phyloP scores from a whole-genome alignment of 2,329 filamentous ascomycete species.

The Diplodia sapinea region DNA sequence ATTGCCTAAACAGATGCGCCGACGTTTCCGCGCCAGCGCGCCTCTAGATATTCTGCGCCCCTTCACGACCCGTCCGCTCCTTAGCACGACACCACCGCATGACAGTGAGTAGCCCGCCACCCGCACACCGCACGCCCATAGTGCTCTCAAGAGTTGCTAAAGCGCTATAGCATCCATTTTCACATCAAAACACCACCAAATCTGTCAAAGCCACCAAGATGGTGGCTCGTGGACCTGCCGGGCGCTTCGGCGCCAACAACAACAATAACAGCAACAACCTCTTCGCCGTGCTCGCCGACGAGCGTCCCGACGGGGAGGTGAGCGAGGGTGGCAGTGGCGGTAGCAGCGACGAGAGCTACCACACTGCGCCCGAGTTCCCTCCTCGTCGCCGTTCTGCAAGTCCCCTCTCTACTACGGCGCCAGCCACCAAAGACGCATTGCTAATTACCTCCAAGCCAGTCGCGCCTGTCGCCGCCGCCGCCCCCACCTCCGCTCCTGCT shows the following conservation, averaged over 20 bases:
- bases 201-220: too few species aligned
- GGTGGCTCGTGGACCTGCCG: too few species aligned
- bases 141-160: neutral
- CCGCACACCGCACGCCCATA: too few species aligned
- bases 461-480: neutral
- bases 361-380: neutral
- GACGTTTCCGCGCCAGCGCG: neutral
- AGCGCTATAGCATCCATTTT: too few species aligned
- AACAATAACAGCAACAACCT: too few species aligned
- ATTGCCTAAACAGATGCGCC: too few species aligned
- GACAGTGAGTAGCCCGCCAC: too few species aligned
- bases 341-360: neutral
- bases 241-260: too few species aligned
- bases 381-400: neutral
- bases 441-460: neutral
- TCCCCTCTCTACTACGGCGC: neutral
- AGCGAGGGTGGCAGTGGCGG: neutral
- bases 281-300: too few species aligned
- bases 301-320: neutral
- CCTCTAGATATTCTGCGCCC: neutral
- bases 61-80: neutral
- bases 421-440: neutral
- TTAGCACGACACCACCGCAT: neutral
- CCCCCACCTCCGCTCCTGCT: too few species aligned
- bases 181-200: too few species aligned